Percentiles rank a stretch among this genome's conserved stretches.
Conservation (phyloP, 2,329 filamentous ascomycete species). For the Tolypocladium amazonense region DNA sequence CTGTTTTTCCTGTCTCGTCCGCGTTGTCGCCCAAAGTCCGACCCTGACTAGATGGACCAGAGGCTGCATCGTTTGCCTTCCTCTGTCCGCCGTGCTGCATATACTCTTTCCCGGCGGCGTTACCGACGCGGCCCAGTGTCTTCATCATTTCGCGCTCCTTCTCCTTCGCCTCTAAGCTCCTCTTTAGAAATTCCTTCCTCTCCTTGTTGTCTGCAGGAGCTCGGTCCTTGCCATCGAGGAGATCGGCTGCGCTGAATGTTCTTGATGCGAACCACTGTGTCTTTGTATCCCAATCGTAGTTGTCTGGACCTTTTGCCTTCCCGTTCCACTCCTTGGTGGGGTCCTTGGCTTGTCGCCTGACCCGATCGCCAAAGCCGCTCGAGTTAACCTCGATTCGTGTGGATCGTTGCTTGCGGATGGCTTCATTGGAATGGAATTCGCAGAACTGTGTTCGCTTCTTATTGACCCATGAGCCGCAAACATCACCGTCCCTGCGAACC, state of each 20-base stretch:
- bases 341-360: constrained; percentile 17
- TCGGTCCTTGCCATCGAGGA: constrained; percentile 55
- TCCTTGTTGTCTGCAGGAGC: constrained; percentile 48
- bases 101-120: constrained; percentile 60
- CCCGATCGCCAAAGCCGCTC: constrained; percentile 37
- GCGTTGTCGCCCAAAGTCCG: constrained; percentile 6
- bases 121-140: constrained; percentile 53
- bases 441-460: constrained; percentile 80
- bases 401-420: constrained; percentile 56
- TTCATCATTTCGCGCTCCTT: constrained; percentile 63
- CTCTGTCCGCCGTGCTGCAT: constrained; percentile 35
- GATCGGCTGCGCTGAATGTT: constrained; percentile 42
- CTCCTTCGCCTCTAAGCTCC: constrained; percentile 55
- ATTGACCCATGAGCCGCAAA: constrained; percentile 80
- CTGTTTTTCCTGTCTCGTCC: constrained; percentile 22
- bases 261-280: constrained; percentile 43
- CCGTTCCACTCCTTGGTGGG: constrained; percentile 6
- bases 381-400: constrained; percentile 71
- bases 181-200: constrained; percentile 54
- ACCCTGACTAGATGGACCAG: constrained; percentile 3
- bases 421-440: constrained; percentile 81
- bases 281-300: constrained; percentile 49
- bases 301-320: constrained; percentile 14
- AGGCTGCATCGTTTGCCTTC: background rate
- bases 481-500: constrained; percentile 71